These are phyloP conservation scores for Knufia fluminis DNA, from an alignment of 2,329 filamentous ascomycete genomes.

Conservation along the genomic window DNA sequence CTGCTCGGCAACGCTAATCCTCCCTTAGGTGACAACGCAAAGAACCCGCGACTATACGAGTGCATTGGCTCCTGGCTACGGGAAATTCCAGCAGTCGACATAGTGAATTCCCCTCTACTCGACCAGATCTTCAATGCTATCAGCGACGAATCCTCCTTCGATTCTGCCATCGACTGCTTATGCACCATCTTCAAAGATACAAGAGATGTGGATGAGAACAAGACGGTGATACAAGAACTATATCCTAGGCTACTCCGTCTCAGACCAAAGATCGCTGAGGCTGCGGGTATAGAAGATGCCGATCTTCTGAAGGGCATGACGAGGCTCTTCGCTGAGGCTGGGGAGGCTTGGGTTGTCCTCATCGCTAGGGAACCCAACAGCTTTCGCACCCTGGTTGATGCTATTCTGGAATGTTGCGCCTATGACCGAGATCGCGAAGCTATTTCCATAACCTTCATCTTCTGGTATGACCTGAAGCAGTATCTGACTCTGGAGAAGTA, in stretches of 20 bases:
- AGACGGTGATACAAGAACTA: slow-evolving; percentile 69
- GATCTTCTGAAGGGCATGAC: slow-evolving; percentile 84
- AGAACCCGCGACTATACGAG: slow-evolving; percentile 83
- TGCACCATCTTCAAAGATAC: slow-evolving; percentile 90
- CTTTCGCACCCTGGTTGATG: slow-evolving; percentile 78
- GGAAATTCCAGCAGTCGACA: slow-evolving; percentile 74
- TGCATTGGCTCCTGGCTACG: slow-evolving; percentile 95
- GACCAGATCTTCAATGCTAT: slow-evolving; percentile 71
- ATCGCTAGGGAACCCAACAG: slow-evolving; percentile 74
- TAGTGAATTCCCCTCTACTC: slow-evolving; percentile 78
- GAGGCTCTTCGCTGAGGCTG: slow-evolving; percentile 83
- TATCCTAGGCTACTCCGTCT: slow-evolving; percentile 73
- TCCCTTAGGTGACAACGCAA: slow-evolving; percentile 58
- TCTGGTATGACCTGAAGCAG: slow-evolving; percentile 98
- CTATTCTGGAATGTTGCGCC: slow-evolving; percentile 82
- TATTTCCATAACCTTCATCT: slow-evolving; percentile 86
- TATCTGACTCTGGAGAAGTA: slow-evolving; percentile 88
- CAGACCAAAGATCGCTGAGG: slow-evolving; percentile 63
- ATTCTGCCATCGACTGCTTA: slow-evolving; percentile 83
- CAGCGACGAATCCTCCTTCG: slow-evolving; percentile 65
- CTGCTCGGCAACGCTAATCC: slow-evolving; percentile 1
- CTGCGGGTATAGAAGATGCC: slow-evolving; percentile 69
- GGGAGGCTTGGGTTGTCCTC: slow-evolving; percentile 86
- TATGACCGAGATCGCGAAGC: slow-evolving; percentile 83
- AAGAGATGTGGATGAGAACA: slow-evolving; percentile 81